Conservation (phyloP, 805 yeast species). For the Spathaspora sp. region DNA sequence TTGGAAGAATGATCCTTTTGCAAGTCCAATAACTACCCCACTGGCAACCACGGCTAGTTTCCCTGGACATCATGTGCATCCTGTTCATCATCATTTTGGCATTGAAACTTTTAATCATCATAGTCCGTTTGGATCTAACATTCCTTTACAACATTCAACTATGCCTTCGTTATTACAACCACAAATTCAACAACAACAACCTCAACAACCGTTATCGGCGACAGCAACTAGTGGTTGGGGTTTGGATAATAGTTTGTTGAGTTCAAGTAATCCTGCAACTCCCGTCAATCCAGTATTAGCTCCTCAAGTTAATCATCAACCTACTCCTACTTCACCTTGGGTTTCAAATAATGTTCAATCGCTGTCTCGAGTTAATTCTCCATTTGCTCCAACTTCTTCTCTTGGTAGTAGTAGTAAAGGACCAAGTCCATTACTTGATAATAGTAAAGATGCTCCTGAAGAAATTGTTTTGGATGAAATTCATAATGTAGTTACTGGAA, state of each 20-base stretch:
- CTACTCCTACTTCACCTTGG: constrained; percentile 40
- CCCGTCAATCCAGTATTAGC: constrained; percentile 23
- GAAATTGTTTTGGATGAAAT: constrained; percentile 35
- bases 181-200: constrained; percentile 24
- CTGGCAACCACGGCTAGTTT: constrained; percentile 7
- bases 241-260: constrained; percentile 16
- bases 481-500: constrained; percentile 38
- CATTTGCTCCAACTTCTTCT: constrained; percentile 28
- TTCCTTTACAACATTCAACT: constrained; percentile 3
- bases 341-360: constrained; percentile 20
- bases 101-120: neutral
- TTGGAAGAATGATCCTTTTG: constrained; percentile 19
- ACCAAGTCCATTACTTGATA: neutral
- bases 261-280: constrained; percentile 24
- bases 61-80: constrained; percentile 7
- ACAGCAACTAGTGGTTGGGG: constrained; percentile 39
- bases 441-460: constrained; percentile 8
- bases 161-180: constrained; percentile 36
- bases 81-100: constrained; percentile 7
- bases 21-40: constrained; percentile 10
- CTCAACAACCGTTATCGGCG: constrained; percentile 27
- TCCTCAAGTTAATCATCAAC: constrained; percentile 23
- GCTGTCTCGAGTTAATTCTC: constrained; percentile 36
- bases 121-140: constrained; percentile 3
- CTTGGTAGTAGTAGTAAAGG: constrained; percentile 4